phyloP scores from a whole-genome alignment of 805 yeast species.

The Pichia pseudocactophila region DNA sequence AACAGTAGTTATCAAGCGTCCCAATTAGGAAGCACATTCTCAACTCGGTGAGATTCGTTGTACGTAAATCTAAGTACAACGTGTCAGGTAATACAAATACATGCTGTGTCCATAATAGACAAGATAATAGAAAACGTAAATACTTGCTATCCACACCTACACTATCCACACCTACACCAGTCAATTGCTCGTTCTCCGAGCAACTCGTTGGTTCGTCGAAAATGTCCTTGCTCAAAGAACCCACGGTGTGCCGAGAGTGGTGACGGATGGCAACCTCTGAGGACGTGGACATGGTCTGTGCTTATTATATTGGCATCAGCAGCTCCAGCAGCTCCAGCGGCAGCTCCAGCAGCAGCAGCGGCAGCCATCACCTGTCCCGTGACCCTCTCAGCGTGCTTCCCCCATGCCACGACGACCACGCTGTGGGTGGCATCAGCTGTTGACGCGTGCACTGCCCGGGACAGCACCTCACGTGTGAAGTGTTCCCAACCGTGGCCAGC shows the following conservation, averaged over 20 bases:
- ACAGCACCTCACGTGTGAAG: slow-evolving; percentile 74
- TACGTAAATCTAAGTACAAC: no score
- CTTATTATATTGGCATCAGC: slow-evolving; percentile 7
- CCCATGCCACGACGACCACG: slow-evolving; percentile 62
- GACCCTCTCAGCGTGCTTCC: slow-evolving; percentile 36
- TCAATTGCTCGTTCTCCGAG: neutral
- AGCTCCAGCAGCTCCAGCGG: slow-evolving; percentile 16
- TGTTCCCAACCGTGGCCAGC: slow-evolving; percentile 87
- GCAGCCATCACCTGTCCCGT: slow-evolving; percentile 10
- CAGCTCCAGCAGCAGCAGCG: neutral
- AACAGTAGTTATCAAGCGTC: no score
- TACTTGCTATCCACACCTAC: no score
- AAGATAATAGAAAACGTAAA: no score
- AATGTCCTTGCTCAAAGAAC: slow-evolving; percentile 38
- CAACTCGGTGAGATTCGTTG: no score
- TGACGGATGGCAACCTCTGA: slow-evolving; percentile 85
- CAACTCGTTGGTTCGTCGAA: slow-evolving; percentile 1
- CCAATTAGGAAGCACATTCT: no score
- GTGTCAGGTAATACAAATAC: no score
- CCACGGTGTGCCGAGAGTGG: slow-evolving; percentile 89
- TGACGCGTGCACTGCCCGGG: neutral
- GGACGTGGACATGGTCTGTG: slow-evolving; percentile 34
- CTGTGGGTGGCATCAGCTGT: slow-evolving; percentile 28
- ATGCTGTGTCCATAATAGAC: no score
- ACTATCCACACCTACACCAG: no score